Evolutionary conservation across 257 asterid genomes (phyloP).

Genomic region (Perilla frutescens): DNA sequence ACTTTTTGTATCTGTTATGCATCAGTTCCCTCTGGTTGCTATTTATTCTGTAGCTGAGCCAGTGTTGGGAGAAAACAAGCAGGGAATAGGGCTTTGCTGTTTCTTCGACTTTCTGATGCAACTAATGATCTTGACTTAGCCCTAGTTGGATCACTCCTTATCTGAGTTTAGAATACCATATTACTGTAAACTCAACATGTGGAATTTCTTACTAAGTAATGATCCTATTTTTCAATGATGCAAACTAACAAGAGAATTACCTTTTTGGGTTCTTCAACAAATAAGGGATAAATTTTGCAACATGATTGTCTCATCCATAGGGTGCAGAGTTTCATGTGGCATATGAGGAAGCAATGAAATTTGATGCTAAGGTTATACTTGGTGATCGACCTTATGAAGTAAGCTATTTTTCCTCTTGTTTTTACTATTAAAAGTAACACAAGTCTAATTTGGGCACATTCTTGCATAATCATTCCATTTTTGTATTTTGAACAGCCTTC

Average conservation of each 20-base stretch:
- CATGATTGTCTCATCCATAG: conserved; percentile 19
- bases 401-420: conserved; percentile 38
- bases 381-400: conserved; percentile 94
- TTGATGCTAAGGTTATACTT: conserved; percentile 89
- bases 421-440: background rate
- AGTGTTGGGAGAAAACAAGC: too few species aligned
- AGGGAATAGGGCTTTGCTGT: too few species aligned
- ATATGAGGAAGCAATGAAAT: conserved; percentile 91
- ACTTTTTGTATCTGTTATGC: background rate
- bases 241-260: conserved; percentile 24
- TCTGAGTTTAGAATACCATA: background rate
- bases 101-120: background rate
- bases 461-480: background rate
- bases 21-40: conserved; percentile 5
- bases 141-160: background rate
- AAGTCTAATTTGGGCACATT: background rate
- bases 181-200: conserved; percentile 46
- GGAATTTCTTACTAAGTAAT: conserved; percentile 96
- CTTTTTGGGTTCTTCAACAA: conserved; percentile 9
- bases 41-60: background rate
- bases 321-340: conserved; percentile 98
- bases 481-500: background rate
- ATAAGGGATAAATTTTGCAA: background rate
- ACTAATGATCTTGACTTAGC: background rate
- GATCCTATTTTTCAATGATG: conserved; percentile 27